Base-by-base conservation (phyloP, 805 yeast species). In the Candida patagonica region DNA sequence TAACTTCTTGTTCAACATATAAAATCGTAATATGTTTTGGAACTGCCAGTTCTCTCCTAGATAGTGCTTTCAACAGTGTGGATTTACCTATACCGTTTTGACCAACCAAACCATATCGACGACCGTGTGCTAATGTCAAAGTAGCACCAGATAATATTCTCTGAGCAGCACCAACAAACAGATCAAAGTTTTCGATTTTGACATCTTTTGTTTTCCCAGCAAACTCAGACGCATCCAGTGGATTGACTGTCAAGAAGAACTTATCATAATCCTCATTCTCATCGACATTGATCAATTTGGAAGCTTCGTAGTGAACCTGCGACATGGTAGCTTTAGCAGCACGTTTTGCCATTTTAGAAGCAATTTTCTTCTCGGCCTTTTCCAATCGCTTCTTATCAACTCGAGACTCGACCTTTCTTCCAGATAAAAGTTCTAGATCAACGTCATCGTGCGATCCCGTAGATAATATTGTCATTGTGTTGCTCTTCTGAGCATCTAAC, bases 31-130 rank as follows among this genome's bases (percentile, higher is more conserved):
- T 89, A 60, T 92, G 97, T 53, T 84, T 87, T 10, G 98, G 97
- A 51, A 92, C 81, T 42, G 86, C 78, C 52, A 92, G 69, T 57
- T 92, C 98, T 73, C 99, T 80, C 60, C 94, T 76, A 1, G 96
- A 80, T 40, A 92, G 67, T 0, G 99, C 99, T 50, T 85, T 73
- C 57, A 92, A 68, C 40, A 92, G 66, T 0, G 98, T 92, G 32
- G 97, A 88, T 62, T 92, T 92, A 79, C 99, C 99, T 51, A 92
- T 88, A 89, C 99, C 99, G 67, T 92, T 92, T 59, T 88, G 94
- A 62, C 99, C 99, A 32, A 92, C 96, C 39, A 92, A 66, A 76
- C 98, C 99, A 53, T 92, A 92, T 59, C 97, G 76, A 61, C 83
- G 86, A 41, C 98, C 98, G 59, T 80, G 80, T 22, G 95, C 79